Evolutionary conservation across 805 yeast genomes (phyloP).

Genomic region (Metschnikowia reukaufii): DNA sequence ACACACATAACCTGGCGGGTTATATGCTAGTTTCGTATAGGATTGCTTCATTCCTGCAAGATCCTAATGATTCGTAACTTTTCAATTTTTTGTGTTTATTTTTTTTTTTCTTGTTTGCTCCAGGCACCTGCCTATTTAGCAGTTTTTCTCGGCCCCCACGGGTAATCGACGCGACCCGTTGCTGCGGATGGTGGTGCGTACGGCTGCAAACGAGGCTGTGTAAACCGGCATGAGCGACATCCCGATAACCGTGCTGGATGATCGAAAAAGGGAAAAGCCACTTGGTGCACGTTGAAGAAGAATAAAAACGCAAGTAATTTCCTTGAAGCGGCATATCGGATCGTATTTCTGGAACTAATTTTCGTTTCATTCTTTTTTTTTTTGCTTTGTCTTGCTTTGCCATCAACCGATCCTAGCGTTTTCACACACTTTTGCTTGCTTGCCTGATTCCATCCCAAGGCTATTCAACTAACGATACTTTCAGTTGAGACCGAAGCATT

Average conservation of each 20-base stretch:
- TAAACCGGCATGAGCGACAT: conserved; percentile 6
- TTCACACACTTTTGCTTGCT: not conserved
- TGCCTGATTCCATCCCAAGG: too few relatives aligned
- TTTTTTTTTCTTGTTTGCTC: not conserved
- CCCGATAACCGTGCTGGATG: conserved; percentile 5
- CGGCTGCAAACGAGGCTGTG: conserved; percentile 22
- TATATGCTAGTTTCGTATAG: not conserved
- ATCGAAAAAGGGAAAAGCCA: conserved; percentile 5
- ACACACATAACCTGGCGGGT: not conserved
- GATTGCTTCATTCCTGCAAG: not conserved
- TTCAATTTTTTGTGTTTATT: not conserved
- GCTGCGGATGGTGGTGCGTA: conserved; percentile 6
- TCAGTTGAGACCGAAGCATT: too few relatives aligned
- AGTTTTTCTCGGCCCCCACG: not conserved
- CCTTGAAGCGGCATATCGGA: not conserved
- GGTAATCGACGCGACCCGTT: not conserved
- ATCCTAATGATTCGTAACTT: not conserved
- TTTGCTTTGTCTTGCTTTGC: not conserved
- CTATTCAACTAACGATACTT: too few relatives aligned
- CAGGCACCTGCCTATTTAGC: not conserved
- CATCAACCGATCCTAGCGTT: not conserved
- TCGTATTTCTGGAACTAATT: not conserved
- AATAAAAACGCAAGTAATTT: conserved; percentile 5
- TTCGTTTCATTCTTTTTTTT: too few relatives aligned
- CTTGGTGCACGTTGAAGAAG: not conserved